Conservation (phyloP, 2,329 filamentous ascomycete species). For the Macrophomina pseudophaseolina region DNA sequence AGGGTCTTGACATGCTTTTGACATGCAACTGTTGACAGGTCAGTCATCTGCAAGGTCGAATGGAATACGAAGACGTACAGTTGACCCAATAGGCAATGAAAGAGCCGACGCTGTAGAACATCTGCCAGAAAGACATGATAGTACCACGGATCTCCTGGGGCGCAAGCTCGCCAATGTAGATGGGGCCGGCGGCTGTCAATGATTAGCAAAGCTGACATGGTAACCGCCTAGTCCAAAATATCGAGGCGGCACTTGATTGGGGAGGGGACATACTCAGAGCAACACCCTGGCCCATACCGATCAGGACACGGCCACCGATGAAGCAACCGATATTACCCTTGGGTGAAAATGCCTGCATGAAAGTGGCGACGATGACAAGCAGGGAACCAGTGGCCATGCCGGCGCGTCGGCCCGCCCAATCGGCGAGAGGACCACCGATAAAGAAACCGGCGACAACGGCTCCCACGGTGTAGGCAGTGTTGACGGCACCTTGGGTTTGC, state of each 20-base stretch:
- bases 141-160: conserved; percentile 68
- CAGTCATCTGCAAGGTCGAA: background rate
- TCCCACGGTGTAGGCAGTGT: conserved; percentile 73
- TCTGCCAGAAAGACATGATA: conserved; percentile 74
- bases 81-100: conserved; percentile 69
- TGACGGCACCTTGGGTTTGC: conserved; percentile 62
- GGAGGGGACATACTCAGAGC: conserved; percentile 58
- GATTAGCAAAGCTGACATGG: background rate
- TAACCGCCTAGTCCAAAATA: no score
- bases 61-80: background rate
- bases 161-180: conserved; percentile 73
- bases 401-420: conserved; percentile 65
- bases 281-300: conserved; percentile 73
- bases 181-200: conserved; percentile 64
- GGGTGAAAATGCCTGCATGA: conserved; percentile 71
- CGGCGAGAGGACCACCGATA: conserved; percentile 67
- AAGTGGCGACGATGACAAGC: conserved; percentile 69
- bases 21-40: conserved; percentile 60
- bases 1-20: conserved; percentile 60
- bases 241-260: background rate
- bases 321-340: conserved; percentile 67
- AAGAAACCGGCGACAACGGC: conserved; percentile 74
- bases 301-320: conserved; percentile 70
- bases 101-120: conserved; percentile 69
- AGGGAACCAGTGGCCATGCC: conserved; percentile 70